Evolutionary conservation across 176 grass and related monocot species (phyloP).

Genomic region (Areca catechu): DNA sequence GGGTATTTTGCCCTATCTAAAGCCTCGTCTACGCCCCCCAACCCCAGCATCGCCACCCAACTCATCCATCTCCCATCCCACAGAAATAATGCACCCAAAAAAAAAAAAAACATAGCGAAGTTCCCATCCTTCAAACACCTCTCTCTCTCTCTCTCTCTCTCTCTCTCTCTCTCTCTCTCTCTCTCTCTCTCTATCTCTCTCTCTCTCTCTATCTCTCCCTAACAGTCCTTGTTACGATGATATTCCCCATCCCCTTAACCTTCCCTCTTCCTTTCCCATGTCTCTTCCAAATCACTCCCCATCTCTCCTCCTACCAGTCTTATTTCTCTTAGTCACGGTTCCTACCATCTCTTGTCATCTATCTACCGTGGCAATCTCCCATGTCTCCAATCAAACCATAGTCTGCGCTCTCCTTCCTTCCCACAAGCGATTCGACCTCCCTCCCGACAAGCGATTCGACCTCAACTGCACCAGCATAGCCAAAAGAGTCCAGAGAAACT

Average conservation of each 20-base stretch:
- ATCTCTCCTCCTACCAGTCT: background rate
- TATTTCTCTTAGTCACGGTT: background rate
- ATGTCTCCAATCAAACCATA: conserved; percentile 28
- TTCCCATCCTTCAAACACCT: background rate
- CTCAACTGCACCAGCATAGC: conserved; percentile 55
- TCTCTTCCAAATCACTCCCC: background rate
- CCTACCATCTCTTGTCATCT: conserved; percentile 27
- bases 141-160: conserved; percentile 8
- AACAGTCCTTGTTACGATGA: conserved; percentile 15
- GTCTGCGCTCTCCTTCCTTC: conserved; percentile 61
- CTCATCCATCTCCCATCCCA: too few relatives aligned
- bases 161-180: conserved; percentile 9
- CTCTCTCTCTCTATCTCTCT: conserved; percentile 9
- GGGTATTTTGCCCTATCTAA: too few relatives aligned
- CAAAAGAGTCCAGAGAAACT: conserved; percentile 3
- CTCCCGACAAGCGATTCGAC: conserved; percentile 18
- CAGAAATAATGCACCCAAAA: too few relatives aligned
- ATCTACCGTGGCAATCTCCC: conserved; percentile 59
- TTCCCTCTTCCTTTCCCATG: conserved; percentile 23
- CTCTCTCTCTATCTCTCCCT: too few relatives aligned
- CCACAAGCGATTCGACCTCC: conserved; percentile 23
- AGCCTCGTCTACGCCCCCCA: too few relatives aligned
- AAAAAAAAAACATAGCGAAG: too few relatives aligned
- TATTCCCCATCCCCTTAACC: conserved; percentile 1
- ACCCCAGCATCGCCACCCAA: too few relatives aligned